Percentiles rank a stretch among this genome's conserved stretches.
Evolutionary conservation across 2,329 filamentous ascomycete species (phyloP).

Genomic region (Xylariales sp.): DNA sequence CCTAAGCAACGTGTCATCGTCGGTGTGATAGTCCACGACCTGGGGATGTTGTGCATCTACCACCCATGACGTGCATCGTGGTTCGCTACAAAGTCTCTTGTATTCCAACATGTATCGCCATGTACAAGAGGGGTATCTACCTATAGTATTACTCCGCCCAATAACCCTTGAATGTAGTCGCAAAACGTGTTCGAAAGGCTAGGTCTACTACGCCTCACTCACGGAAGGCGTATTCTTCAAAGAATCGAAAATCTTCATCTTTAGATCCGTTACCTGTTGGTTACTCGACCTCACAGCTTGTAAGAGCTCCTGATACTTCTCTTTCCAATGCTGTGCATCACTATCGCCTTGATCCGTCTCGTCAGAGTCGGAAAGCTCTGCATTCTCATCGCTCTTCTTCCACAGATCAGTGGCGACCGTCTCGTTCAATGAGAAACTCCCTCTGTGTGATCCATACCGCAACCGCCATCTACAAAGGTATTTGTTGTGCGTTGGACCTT

Average conservation of each 20-base stretch:
- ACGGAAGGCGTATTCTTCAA: no score
- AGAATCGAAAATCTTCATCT: constrained; percentile 36
- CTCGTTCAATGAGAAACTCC: constrained; percentile 49
- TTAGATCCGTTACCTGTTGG: constrained; percentile 42
- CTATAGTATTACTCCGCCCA: no score
- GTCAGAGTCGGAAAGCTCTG: constrained; percentile 12
- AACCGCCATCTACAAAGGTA: constrained; percentile 54
- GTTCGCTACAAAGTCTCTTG: no score
- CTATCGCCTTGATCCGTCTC: constrained; percentile 17
- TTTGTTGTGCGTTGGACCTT: constrained; percentile 33
- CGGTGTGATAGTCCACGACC: no score
- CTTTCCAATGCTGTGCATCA: constrained; percentile 42
- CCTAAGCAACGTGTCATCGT: no score
- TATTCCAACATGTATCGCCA: no score
- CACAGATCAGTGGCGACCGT: constrained; percentile 39
- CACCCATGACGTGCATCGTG: no score
- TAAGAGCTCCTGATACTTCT: constrained; percentile 53
- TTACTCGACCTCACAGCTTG: constrained; percentile 56
- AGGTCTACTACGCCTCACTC: no score
- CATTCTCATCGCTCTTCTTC: constrained; percentile 25
- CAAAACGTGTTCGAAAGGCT: no score
- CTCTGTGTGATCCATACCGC: constrained; percentile 47
- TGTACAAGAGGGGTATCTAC: no score
- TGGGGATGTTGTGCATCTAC: no score
- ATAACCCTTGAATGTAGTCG: no score